phyloP scores from a whole-genome alignment of 1,284 basidiomycete species.

The Ceratobasidium sp. region DNA sequence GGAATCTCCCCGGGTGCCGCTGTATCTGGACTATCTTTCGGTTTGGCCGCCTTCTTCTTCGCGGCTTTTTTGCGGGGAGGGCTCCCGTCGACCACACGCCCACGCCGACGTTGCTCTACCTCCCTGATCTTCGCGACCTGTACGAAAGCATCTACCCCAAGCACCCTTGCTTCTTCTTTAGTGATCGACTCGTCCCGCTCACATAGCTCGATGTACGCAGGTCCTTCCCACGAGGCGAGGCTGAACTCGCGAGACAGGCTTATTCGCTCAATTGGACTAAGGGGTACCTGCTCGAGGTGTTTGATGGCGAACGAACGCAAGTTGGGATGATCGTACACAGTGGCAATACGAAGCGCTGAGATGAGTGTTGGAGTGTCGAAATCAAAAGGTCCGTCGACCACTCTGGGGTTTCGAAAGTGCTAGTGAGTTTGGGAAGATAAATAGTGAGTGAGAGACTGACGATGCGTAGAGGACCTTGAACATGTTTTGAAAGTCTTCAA shows the following conservation, averaged over 20 bases:
- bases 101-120: no score
- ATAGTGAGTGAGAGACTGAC: neutral
- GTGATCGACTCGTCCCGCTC: conserved; percentile 26
- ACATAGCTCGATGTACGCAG: conserved; percentile 1
- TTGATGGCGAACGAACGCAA: conserved; percentile 4
- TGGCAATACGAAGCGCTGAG: conserved; percentile 9
- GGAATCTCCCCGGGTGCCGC: no score
- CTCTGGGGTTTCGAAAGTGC: neutral
- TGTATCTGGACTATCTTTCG: no score
- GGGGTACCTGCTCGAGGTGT: neutral
- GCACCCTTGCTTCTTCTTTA: neutral
- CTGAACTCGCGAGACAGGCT: neutral
- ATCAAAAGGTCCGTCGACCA: conserved; percentile 7
- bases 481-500: neutral
- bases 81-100: no score
- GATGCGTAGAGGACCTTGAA: conserved; percentile 8
- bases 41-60: no score
- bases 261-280: conserved; percentile 2
- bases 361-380: neutral
- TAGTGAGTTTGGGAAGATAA: neutral
- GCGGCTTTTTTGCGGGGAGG: no score
- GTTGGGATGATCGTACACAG: neutral
- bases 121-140: conserved; percentile 31
- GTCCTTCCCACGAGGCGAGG: neutral
- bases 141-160: neutral